Evolutionary conservation across 176 grass and related monocot species (phyloP).

Genomic region (Stipa capillata): DNA sequence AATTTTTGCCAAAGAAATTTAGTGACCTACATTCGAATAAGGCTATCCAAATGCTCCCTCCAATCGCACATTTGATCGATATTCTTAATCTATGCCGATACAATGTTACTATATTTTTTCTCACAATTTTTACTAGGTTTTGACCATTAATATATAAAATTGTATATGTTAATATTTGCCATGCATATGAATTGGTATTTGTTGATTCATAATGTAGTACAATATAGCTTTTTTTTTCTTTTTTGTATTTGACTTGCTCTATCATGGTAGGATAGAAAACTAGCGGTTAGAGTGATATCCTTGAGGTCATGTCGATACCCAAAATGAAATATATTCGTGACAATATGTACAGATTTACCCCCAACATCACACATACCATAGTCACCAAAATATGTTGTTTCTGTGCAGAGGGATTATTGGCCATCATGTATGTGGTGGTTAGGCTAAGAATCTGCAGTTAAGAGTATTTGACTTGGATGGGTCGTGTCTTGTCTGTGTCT

Average conservation of each 20-base stretch:
- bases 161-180: too few relatives aligned
- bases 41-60: background rate
- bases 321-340: background rate
- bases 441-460: background rate
- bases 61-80: too few relatives aligned
- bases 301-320: background rate
- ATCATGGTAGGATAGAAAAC: background rate
- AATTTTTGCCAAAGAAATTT: too few relatives aligned
- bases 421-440: background rate
- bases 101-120: too few relatives aligned
- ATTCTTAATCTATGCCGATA: too few relatives aligned
- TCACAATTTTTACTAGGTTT: too few relatives aligned
- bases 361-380: background rate
- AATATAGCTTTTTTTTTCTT: background rate
- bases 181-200: too few relatives aligned
- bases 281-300: background rate
- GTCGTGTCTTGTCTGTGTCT: too few relatives aligned
- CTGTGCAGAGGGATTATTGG: background rate
- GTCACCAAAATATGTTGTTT: background rate
- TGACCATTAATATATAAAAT: too few relatives aligned
- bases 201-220: too few relatives aligned
- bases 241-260: background rate
- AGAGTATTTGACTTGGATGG: too few relatives aligned
- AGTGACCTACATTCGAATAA: background rate
- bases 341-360: background rate